Base-by-base conservation (phyloP, 441 rosid genomes). In the Corymbia calophylla region DNA sequence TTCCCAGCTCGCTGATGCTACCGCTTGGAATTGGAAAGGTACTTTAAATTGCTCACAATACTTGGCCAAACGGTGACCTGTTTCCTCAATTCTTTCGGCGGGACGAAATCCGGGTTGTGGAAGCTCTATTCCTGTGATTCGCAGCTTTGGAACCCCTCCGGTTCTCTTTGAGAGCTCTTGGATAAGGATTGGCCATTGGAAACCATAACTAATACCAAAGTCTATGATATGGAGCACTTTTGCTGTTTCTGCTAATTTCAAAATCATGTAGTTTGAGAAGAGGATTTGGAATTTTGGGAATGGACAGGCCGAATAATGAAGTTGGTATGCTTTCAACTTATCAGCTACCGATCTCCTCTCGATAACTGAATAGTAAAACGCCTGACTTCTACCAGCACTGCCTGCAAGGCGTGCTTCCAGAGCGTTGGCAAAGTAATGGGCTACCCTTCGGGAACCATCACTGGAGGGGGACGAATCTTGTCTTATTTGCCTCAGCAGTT, bases 61-160 rank as follows among this genome's bases (percentile, higher is more conserved):
- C 87, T 90, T 93, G 1, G 93, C 93, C 92, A 97, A 89, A 66
- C 97, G 95, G 66, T 93, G 93, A 87, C 98, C 98, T 1, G 98
- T 96, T 89, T 94, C 98, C 87, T 93, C 95, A 84, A 95, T 94
- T 88, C 95, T 88, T 89, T 96, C 95, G 8, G 93, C 89, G 1
- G 97, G 98, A 19, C 97, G 92, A 89, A 96, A 91, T 48, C 99
- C 98, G 0, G 91, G 94, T 66, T 94, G 94, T 49, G 99, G 99
- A 86, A 95, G 89, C 92, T 96, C 99, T 88, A 97, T 96, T 84
- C 97, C 98, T 1, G 97, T 96, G 51, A 97, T 93, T 44, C 97
- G 93, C 25, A 97, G 93, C 89, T 94, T 96, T 48, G 92, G 94
- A 44, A 97, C 96, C 8, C 94, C 88, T 16, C 68, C 84, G 17